These are phyloP conservation scores for Amanita jacksonii DNA, from an alignment of 768 basidiomycete species.

Conservation along the genomic window DNA sequence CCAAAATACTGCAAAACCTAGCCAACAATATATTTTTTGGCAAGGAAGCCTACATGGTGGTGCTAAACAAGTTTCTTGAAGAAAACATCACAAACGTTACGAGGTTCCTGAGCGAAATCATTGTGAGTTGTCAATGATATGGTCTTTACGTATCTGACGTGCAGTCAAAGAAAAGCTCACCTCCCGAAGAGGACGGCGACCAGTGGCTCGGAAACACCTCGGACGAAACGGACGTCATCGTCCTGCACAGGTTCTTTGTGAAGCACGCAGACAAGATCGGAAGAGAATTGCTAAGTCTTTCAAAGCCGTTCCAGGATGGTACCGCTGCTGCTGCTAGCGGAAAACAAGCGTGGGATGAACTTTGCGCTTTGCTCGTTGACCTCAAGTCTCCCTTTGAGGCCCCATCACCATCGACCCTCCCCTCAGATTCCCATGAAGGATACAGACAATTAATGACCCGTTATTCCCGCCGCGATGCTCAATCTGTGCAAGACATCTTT, in stretches of 20 bases:
- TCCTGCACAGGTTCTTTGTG: conserved; percentile 77
- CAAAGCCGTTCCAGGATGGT: conserved; percentile 48
- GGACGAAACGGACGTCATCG: conserved; percentile 77
- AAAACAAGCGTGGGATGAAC: conserved; percentile 76
- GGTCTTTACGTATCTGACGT: neutral
- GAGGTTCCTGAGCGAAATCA: conserved; percentile 65
- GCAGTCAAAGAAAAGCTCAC: conserved; percentile 25
- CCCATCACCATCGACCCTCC: conserved; percentile 44
- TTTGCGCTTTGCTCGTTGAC: conserved; percentile 75
- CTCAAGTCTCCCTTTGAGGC: conserved; percentile 61
- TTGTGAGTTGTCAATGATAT: conserved; percentile 32
- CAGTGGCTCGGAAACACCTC: conserved; percentile 70
- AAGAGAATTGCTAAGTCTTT: conserved; percentile 71
- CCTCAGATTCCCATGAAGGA: conserved; percentile 46
- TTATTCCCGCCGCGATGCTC: conserved; percentile 48
- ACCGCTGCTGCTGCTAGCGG: conserved; percentile 49
- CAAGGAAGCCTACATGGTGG: conserved; percentile 81
- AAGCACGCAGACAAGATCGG: conserved; percentile 84
- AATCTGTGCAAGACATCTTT: conserved; percentile 60
- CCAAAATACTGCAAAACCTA: conserved; percentile 87
- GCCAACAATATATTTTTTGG: conserved; percentile 94
- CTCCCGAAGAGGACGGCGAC: conserved; percentile 48
- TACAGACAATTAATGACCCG: conserved; percentile 61
- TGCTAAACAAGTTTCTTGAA: conserved; percentile 65
- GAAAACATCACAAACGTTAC: conserved; percentile 67